These are phyloP conservation scores for Glonium stellatum DNA, from an alignment of 495 filamentous ascomycete species.

Conservation along the genomic window DNA sequence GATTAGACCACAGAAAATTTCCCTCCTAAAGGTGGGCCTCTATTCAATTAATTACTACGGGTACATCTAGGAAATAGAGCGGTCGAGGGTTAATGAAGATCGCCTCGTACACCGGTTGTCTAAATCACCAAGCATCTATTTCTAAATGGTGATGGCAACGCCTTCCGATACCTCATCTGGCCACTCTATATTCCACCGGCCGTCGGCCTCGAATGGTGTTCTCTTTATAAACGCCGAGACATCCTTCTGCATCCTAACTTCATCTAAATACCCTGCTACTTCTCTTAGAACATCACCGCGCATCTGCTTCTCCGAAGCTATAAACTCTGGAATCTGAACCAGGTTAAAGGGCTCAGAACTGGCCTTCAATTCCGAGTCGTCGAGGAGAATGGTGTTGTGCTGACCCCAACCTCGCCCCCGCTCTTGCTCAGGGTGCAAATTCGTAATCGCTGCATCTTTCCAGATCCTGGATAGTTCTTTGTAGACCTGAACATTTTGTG, in stretches of 20 bases:
- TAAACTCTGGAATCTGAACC: constrained; percentile 71
- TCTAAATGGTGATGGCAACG: too few species aligned
- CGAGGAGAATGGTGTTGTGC: constrained; percentile 81
- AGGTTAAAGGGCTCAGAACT: constrained; percentile 76
- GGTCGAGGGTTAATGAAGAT: too few species aligned
- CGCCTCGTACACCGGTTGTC: too few species aligned
- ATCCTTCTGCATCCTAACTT: constrained; percentile 35
- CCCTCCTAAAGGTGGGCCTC: too few species aligned
- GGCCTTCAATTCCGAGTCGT: constrained; percentile 76
- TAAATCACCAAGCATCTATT: too few species aligned
- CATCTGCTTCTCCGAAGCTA: constrained; percentile 16
- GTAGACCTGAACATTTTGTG: constrained; percentile 72
- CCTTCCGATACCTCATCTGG: neutral
- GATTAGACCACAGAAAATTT: too few species aligned
- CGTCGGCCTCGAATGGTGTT: constrained; percentile 28
- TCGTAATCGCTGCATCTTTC: constrained; percentile 48
- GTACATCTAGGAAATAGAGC: too few species aligned
- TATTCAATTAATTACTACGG: too few species aligned
- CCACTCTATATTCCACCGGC: constrained; percentile 24
- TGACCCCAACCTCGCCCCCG: constrained; percentile 55
- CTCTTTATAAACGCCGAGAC: constrained; percentile 36
- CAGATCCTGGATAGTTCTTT: constrained; percentile 73
- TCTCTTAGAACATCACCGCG: constrained; percentile 32
- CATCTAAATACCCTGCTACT: constrained; percentile 40
- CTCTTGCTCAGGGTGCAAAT: constrained; percentile 41